Percentiles rank a stretch among this genome's conserved stretches.
Conservation (phyloP, 768 basidiomycete genomes). For the Mycena kentingensis region DNA sequence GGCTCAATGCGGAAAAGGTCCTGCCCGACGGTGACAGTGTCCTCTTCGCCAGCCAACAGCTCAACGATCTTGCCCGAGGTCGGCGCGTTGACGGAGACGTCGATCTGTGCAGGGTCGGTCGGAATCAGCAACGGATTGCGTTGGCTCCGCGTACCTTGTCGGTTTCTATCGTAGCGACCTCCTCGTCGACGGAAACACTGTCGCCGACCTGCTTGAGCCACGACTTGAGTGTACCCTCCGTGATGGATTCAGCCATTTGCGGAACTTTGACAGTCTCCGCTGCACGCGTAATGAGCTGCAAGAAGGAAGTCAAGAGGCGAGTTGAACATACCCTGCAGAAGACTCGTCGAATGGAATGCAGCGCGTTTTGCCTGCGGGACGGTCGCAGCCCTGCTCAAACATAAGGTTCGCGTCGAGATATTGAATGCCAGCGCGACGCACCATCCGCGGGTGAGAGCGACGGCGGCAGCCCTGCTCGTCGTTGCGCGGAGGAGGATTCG, state of each 20-base stretch:
- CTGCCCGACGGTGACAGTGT: constrained; percentile 92
- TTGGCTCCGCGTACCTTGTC: constrained; percentile 73
- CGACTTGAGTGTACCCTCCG: constrained; percentile 92
- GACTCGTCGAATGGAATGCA: constrained; percentile 69
- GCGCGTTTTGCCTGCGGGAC: constrained; percentile 51
- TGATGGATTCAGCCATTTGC: constrained; percentile 98
- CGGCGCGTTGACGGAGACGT: constrained; percentile 95
- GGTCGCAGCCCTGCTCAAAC: constrained; percentile 44
- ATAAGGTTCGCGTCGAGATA: constrained; percentile 9
- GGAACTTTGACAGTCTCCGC: constrained; percentile 93
- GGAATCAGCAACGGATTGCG: constrained; percentile 6
- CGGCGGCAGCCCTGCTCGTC: constrained; percentile 34
- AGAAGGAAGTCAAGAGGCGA: background rate
- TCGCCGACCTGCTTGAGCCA: constrained; percentile 96
- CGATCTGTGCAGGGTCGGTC: constrained; percentile 63
- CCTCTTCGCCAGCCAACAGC: constrained; percentile 86
- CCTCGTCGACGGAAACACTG: constrained; percentile 87
- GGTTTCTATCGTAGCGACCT: constrained; percentile 97
- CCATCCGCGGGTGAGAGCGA: constrained; percentile 50
- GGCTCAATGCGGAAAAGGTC: constrained; percentile 91
- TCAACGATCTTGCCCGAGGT: constrained; percentile 85
- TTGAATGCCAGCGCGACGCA: constrained; percentile 29
- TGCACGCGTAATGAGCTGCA: constrained; percentile 29
- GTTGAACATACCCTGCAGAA: constrained; percentile 63
- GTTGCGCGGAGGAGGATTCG: constrained; percentile 50